These are phyloP conservation scores for Phytophthora hibernalis DNA, from an alignment of 352 stramenopile genomes.

Conservation along the genomic window DNA sequence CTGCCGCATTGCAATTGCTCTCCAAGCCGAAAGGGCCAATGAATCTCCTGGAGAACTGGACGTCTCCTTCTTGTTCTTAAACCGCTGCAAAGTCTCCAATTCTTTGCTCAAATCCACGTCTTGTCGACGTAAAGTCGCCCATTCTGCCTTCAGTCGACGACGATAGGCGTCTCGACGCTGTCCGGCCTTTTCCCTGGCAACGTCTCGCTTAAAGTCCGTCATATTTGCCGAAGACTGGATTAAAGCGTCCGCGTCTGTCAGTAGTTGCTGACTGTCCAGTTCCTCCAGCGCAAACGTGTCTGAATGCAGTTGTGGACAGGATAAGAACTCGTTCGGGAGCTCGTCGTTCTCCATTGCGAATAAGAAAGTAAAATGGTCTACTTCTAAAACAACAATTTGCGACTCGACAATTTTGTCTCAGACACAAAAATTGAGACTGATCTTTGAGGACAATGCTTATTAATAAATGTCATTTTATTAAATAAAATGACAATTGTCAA, in stretches of 20 bases:
- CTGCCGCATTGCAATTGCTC: conserved; percentile 29
- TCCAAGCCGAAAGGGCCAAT: conserved; percentile 23
- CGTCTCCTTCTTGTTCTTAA: conserved; percentile 11
- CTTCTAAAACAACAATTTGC: neutral
- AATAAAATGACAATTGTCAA: no score
- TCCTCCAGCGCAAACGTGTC: conserved; percentile 17
- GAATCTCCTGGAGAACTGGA: conserved; percentile 11
- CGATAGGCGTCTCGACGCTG: conserved; percentile 38
- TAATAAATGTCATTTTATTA: no score
- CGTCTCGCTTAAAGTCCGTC: conserved; percentile 1
- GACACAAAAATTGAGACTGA: neutral
- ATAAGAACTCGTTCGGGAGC: conserved; percentile 11
- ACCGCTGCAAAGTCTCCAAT: conserved; percentile 19
- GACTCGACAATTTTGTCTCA: neutral
- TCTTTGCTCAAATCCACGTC: conserved; percentile 22
- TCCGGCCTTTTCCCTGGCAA: conserved; percentile 25
- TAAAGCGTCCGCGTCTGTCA: conserved; percentile 28
- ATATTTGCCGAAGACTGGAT: conserved; percentile 10
- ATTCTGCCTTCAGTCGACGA: conserved; percentile 37
- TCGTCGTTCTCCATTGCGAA: conserved; percentile 16
- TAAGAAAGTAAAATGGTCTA: neutral
- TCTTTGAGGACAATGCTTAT: no score
- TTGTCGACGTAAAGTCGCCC: conserved; percentile 29
- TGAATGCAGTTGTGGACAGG: neutral
- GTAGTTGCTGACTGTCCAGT: conserved; percentile 24